Percentiles rank a stretch among this genome's conserved stretches.
Conservation (phyloP, 2,329 filamentous ascomycete genomes). For the Aspergillus sp. region DNA sequence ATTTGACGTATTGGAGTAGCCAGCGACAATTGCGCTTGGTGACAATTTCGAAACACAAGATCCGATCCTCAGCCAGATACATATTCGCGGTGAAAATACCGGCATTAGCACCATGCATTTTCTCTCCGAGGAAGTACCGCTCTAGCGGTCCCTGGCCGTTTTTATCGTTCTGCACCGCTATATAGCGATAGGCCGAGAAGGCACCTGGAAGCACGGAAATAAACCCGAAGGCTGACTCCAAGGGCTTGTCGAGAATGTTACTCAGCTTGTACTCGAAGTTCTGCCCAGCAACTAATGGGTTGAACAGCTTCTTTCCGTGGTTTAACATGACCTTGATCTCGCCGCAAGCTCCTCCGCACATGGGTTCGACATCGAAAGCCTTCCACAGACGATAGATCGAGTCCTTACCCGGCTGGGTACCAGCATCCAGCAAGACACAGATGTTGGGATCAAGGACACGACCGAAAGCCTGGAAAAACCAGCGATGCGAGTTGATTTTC, state of each 20-base stretch:
- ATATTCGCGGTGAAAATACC: constrained; percentile 95
- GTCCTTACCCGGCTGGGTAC: constrained; percentile 88
- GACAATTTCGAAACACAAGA: constrained; percentile 72
- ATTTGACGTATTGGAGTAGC: constrained; percentile 98
- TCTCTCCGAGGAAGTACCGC: constrained; percentile 96
- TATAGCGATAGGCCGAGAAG: constrained; percentile 95
- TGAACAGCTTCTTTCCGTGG: constrained; percentile 81
- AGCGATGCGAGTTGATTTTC: constrained; percentile 99
- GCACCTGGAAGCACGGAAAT: constrained; percentile 95
- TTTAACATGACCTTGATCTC: constrained; percentile 98
- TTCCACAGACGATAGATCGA: constrained; percentile 99
- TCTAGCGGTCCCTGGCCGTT: constrained; percentile 88
- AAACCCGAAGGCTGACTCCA: constrained; percentile 97
- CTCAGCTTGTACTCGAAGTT: constrained; percentile 99
- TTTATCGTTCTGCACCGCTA: constrained; percentile 95
- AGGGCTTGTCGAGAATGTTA: constrained; percentile 96
- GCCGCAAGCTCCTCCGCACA: constrained; percentile 95
- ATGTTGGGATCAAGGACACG: constrained; percentile 91
- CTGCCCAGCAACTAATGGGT: constrained; percentile 91
- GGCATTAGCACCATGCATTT: constrained; percentile 87
- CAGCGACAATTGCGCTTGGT: constrained; percentile 96
- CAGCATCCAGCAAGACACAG: constrained; percentile 92
- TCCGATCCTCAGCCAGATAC: constrained; percentile 54
- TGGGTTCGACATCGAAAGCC: constrained; percentile 94
- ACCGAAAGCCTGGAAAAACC: constrained; percentile 98